A percentile compares a stretch with the other conserved stretches of the same genome.
Conservation (phyloP, 371 early-diverging fungal species). For the Pancytospora philotis region DNA sequence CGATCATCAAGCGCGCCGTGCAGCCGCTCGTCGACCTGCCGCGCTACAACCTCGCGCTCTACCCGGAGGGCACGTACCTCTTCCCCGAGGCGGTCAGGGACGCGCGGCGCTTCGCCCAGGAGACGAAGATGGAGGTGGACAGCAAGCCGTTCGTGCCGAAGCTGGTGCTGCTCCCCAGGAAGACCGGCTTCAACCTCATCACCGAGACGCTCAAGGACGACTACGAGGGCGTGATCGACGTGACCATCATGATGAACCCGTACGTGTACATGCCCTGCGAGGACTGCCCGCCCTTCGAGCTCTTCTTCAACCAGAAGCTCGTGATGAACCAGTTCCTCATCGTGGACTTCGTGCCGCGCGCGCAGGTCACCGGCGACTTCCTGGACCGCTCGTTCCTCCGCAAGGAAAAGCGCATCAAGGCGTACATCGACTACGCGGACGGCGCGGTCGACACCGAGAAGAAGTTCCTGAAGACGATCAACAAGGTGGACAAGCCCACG, state of each 20-base stretch:
- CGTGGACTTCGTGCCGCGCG: constrained; percentile 20
- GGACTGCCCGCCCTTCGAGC: constrained; percentile 20
- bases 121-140: constrained; percentile 13
- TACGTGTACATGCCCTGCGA: constrained; percentile 41
- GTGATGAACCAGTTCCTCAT: constrained; percentile 34
- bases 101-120: constrained; percentile 32
- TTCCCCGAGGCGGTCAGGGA: constrained; percentile 40
- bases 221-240: constrained; percentile 49
- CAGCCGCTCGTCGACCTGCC: constrained; percentile 20
- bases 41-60: constrained; percentile 44
- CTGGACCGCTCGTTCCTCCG: constrained; percentile 38
- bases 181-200: constrained; percentile 51
- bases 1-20: constrained; percentile 33
- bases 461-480: background rate
- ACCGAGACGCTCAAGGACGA: constrained; percentile 21
- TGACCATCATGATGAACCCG: constrained; percentile 51
- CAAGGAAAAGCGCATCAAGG: constrained; percentile 35
- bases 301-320: constrained; percentile 26
- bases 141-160: constrained; percentile 27
- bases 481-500: background rate
- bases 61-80: constrained; percentile 59
- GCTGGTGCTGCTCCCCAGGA: constrained; percentile 51
- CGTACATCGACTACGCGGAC: constrained; percentile 5
- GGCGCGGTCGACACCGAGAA: background rate
- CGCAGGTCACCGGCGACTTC: constrained; percentile 25